phyloP scores from a whole-genome alignment of 1,139 yeast species.

The Suhomyces ambrosiae region DNA sequence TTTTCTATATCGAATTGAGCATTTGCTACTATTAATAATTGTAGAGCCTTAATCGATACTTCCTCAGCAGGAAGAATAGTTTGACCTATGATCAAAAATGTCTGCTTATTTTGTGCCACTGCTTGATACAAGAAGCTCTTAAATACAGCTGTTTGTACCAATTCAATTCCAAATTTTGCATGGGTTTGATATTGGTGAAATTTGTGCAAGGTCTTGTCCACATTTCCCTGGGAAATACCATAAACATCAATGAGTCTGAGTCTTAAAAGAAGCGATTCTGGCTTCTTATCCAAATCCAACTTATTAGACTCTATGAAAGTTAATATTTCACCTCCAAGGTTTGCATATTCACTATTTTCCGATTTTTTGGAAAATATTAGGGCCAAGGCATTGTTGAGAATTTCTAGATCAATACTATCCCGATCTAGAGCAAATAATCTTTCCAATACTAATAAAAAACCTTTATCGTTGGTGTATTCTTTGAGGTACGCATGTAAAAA shows the following conservation, averaged over 20 bases:
- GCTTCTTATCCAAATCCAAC: constrained; percentile 29
- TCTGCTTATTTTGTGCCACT: constrained; percentile 34
- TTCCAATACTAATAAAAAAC: constrained; percentile 12
- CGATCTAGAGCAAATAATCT: constrained; percentile 9
- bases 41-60: constrained; percentile 43
- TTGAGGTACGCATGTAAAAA: constrained; percentile 6
- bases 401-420: constrained; percentile 1
- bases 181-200: constrained; percentile 42
- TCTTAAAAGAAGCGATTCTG: constrained; percentile 29
- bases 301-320: constrained; percentile 23
- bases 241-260: constrained; percentile 34
- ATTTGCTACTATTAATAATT: constrained; percentile 49
- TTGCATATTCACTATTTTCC: neutral
- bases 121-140: constrained; percentile 38
- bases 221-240: constrained; percentile 39
- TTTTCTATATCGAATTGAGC: constrained; percentile 47
- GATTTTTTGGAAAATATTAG: neutral
- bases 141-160: constrained; percentile 29
- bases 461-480: constrained; percentile 2
- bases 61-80: constrained; percentile 38
- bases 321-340: constrained; percentile 9
- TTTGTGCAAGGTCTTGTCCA: constrained; percentile 30
- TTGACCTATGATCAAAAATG: constrained; percentile 46
- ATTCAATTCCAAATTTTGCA: constrained; percentile 37
- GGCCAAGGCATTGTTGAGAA: constrained; percentile 7